Conservation (phyloP, 352 stramenopile species). For the Blastocystis sp. region DNA sequence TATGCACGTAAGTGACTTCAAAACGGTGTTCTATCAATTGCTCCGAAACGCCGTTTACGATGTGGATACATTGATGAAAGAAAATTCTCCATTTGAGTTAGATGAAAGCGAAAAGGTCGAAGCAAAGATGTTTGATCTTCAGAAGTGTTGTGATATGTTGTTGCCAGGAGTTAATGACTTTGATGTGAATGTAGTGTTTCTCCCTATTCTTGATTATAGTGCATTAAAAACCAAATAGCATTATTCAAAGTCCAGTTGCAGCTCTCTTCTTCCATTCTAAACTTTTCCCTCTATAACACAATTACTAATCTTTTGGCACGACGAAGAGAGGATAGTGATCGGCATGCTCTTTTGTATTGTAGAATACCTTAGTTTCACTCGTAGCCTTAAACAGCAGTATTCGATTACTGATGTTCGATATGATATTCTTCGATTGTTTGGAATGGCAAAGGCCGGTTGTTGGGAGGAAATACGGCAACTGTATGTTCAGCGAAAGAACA, state of each 20-base stretch:
- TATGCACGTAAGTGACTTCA: background rate
- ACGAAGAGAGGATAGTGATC: constrained; percentile 18
- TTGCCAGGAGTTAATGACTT: constrained; percentile 49
- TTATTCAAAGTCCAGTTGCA: constrained; percentile 28
- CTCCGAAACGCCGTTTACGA: constrained; percentile 19
- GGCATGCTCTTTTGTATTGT: background rate
- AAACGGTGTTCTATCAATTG: constrained; percentile 18
- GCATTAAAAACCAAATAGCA: constrained; percentile 41
- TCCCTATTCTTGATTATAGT: background rate
- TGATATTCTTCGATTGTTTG: constrained; percentile 35
- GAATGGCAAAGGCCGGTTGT: background rate
- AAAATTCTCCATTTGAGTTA: constrained; percentile 1
- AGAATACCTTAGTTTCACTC: background rate
- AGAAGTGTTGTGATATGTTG: constrained; percentile 37
- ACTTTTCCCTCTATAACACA: constrained; percentile 28
- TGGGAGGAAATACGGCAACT: constrained; percentile 45
- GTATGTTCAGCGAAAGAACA: constrained; percentile 33
- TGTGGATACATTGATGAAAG: background rate
- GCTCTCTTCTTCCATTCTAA: constrained; percentile 32
- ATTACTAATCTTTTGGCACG: constrained; percentile 56
- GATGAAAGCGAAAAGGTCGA: constrained; percentile 28
- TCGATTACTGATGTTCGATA: constrained; percentile 33
- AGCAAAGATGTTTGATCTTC: constrained; percentile 28
- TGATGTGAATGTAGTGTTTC: background rate
- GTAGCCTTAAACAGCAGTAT: constrained; percentile 37